These are phyloP conservation scores for Ceratocystiopsis minuta DNA, from an alignment of 2,329 filamentous ascomycete genomes.

Conservation along the genomic window DNA sequence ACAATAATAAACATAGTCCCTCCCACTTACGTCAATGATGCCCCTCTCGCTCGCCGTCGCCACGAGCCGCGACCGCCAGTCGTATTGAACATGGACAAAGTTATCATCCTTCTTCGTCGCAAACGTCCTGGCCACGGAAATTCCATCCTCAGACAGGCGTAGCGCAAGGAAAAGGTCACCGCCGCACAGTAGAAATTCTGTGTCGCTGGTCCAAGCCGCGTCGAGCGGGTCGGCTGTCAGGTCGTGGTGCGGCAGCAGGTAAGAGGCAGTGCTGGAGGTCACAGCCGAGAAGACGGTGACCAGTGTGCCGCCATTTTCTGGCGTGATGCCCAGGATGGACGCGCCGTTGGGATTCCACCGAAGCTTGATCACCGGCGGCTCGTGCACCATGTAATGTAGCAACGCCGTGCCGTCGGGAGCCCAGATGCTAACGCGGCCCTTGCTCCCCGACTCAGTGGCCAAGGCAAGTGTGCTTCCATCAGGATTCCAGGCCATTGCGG, in stretches of 20 bases:
- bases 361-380: slow-evolving; percentile 43
- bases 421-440: slow-evolving; percentile 38
- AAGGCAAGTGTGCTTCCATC: slow-evolving; percentile 38
- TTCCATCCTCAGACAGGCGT: slow-evolving; percentile 26
- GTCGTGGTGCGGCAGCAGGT: slow-evolving; percentile 31
- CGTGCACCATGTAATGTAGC: slow-evolving; percentile 36
- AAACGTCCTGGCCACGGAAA: slow-evolving; percentile 29
- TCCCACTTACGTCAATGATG: slow-evolving; percentile 35
- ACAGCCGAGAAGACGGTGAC: slow-evolving; percentile 35
- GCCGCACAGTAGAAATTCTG: slow-evolving; percentile 40
- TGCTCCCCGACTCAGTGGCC: slow-evolving; percentile 35
- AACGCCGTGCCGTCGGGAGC: slow-evolving; percentile 31
- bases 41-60: slow-evolving; percentile 44
- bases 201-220: slow-evolving; percentile 39
- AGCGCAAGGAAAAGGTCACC: slow-evolving; percentile 34
- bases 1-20: not conserved
- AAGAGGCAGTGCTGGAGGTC: slow-evolving; percentile 26
- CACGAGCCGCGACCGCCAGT: slow-evolving; percentile 31
- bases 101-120: slow-evolving; percentile 34
- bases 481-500: slow-evolving; percentile 42
- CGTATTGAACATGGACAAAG: slow-evolving; percentile 38
- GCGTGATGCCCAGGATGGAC: slow-evolving; percentile 38
- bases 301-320: slow-evolving; percentile 32
- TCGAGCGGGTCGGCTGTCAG: slow-evolving; percentile 34
- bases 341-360: slow-evolving; percentile 40